phyloP scores from a whole-genome alignment of 495 filamentous ascomycete genomes.

The Xylaria palmicola region DNA sequence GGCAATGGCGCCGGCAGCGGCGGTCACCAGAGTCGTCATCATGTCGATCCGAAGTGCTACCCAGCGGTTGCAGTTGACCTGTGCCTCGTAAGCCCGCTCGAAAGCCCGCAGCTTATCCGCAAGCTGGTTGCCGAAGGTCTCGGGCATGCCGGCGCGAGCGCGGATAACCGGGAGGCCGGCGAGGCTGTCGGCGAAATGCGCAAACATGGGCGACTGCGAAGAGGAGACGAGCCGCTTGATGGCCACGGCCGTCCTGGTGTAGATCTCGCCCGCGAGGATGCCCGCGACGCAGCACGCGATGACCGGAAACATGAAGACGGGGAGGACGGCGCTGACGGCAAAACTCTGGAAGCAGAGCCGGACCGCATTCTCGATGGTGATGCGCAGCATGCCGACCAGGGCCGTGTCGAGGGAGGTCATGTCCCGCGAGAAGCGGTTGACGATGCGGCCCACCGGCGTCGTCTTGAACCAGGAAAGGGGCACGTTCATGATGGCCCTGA shows the following conservation, averaged over 20 bases:
- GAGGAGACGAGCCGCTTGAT: slow-evolving; percentile 44
- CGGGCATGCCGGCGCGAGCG: slow-evolving; percentile 44
- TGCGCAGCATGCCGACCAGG: slow-evolving; percentile 40
- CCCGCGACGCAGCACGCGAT: slow-evolving; percentile 41
- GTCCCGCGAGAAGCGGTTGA: slow-evolving; percentile 58
- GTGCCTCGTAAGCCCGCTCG: slow-evolving; percentile 41
- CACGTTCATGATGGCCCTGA: slow-evolving; percentile 47
- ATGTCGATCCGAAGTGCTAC: slow-evolving; percentile 49
- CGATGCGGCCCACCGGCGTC: slow-evolving; percentile 53
- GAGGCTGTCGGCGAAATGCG: slow-evolving; percentile 51
- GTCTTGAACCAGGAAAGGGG: slow-evolving; percentile 57
- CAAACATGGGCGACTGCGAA: slow-evolving; percentile 49
- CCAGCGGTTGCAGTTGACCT: slow-evolving; percentile 53
- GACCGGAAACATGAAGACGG: slow-evolving; percentile 48
- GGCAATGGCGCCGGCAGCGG: slow-evolving; percentile 47
- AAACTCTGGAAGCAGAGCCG: slow-evolving; percentile 43
- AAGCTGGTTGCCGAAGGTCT: slow-evolving; percentile 41
- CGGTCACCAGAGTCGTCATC: slow-evolving; percentile 46
- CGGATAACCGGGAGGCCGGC: slow-evolving; percentile 49
- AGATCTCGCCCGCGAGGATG: slow-evolving; percentile 48
- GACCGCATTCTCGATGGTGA: slow-evolving; percentile 38
- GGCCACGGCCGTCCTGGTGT: slow-evolving; percentile 47
- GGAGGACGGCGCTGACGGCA: slow-evolving; percentile 50
- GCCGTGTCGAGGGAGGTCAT: slow-evolving; percentile 41
- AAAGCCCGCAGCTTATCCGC: slow-evolving; percentile 43